A percentile compares a stretch with the other conserved stretches of the same genome.
Evolutionary conservation across 805 yeast species (phyloP).

Genomic region (Torulaspora quercuum): DNA sequence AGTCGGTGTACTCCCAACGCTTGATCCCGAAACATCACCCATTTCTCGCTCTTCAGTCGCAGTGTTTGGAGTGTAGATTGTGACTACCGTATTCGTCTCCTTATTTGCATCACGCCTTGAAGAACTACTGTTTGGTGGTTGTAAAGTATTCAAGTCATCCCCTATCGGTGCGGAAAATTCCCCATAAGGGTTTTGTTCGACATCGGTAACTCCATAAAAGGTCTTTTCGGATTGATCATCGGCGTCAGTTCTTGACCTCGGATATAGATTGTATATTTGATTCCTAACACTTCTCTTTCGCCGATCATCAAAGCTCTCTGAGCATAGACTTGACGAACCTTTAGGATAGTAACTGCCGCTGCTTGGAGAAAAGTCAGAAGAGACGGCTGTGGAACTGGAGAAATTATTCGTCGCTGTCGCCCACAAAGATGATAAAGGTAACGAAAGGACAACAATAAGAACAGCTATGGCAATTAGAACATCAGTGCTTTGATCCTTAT

Average conservation of each 20-base stretch:
- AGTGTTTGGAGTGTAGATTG: slow-evolving; percentile 35
- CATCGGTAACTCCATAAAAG: slow-evolving; percentile 15
- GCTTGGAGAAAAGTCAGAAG: slow-evolving; percentile 22
- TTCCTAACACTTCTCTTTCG: slow-evolving; percentile 11
- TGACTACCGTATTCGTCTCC: slow-evolving; percentile 8
- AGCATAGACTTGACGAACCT: slow-evolving; percentile 14
- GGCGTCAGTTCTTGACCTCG: slow-evolving; percentile 8
- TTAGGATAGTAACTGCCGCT: slow-evolving; percentile 23
- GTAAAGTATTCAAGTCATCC: slow-evolving; percentile 7
- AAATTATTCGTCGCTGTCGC: slow-evolving; percentile 64
- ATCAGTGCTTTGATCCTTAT: slow-evolving; percentile 35
- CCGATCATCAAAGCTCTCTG: slow-evolving; percentile 18
- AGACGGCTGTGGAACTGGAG: slow-evolving; percentile 40
- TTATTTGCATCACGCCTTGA: not conserved
- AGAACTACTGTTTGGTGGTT: not conserved
- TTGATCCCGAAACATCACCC: slow-evolving; percentile 12
- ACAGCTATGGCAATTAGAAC: slow-evolving; percentile 52
- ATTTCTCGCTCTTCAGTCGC: slow-evolving; percentile 38
- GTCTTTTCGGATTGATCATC: slow-evolving; percentile 17
- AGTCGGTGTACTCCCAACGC: slow-evolving; percentile 8
- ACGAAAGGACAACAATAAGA: slow-evolving; percentile 61
- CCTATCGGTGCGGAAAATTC: slow-evolving; percentile 16
- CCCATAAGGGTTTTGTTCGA: slow-evolving; percentile 19
- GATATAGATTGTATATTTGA: slow-evolving; percentile 17
- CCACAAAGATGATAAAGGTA: slow-evolving; percentile 88